phyloP scores from a whole-genome alignment of 495 filamentous ascomycete species.

The Stereocaulon alpinum region DNA sequence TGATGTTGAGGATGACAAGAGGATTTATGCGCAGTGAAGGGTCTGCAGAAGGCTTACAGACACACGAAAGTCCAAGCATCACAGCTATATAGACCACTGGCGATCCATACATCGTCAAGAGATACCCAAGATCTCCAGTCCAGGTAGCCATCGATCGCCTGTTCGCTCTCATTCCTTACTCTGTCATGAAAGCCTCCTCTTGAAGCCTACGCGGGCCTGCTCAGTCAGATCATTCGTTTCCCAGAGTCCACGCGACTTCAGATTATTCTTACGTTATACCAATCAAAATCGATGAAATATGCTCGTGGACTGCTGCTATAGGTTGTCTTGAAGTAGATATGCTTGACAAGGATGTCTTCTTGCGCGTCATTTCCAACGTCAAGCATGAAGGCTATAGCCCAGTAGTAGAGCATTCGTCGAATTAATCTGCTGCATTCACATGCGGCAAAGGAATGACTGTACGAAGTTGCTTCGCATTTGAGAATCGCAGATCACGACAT shows the following conservation, averaged over 20 bases:
- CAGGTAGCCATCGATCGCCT: not conserved
- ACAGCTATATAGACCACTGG: not conserved
- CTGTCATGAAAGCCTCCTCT: no score
- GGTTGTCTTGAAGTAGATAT: not conserved
- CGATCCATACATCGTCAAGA: not conserved
- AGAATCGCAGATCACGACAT: not conserved
- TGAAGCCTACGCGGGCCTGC: not conserved
- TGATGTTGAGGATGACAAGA: not conserved
- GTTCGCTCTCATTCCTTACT: not conserved
- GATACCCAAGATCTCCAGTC: constrained; percentile 1
- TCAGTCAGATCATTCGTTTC: not conserved
- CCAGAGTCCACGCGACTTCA: not conserved
- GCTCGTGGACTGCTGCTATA: not conserved
- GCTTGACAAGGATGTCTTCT: not conserved
- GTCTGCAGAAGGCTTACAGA: not conserved
- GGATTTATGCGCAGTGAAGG: not conserved
- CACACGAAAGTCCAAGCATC: not conserved
- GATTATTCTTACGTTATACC: not conserved
- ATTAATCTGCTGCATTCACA: no score
- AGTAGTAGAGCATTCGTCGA: no score
- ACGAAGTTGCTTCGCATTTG: no score
- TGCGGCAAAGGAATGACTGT: no score
- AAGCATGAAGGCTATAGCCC: no score
- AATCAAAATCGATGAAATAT: not conserved
- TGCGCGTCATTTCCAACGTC: no score